Conservation (phyloP, 257 asterid species). For the Coffea eugenioides region DNA sequence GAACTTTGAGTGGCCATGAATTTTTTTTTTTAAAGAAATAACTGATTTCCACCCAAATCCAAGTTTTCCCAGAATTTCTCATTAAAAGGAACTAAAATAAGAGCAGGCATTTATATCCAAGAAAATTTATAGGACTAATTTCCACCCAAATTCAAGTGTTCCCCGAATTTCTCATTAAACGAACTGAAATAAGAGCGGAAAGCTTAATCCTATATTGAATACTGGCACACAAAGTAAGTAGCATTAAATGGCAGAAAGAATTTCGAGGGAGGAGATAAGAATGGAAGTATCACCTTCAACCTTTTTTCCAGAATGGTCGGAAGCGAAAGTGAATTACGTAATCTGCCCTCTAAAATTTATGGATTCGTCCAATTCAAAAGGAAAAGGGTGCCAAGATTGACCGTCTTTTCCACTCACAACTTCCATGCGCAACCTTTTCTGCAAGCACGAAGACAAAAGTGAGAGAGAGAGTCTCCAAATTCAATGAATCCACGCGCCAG, state of each 20-base stretch:
- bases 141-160: not conserved
- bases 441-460: not conserved
- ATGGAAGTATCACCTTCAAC: not conserved
- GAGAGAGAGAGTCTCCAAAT: not conserved
- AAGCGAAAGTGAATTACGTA: not conserved
- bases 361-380: not conserved
- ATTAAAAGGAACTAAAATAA: too few species aligned
- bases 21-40: too few species aligned
- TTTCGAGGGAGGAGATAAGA: too few species aligned
- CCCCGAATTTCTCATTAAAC: not conserved
- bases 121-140: too few species aligned
- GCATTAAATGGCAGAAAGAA: not conserved
- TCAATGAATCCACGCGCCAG: not conserved
- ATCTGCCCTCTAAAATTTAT: not conserved
- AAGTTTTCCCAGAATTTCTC: too few species aligned
- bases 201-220: not conserved
- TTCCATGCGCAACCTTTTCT: not conserved
- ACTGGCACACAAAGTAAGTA: not conserved
- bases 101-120: too few species aligned
- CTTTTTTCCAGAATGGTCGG: not conserved
- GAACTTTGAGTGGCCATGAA: not conserved
- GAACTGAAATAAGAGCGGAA: not conserved
- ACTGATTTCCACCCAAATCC: too few species aligned
- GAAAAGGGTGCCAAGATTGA: too few species aligned
- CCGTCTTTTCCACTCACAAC: not conserved